phyloP scores from a whole-genome alignment of 768 basidiomycete species.

The Lentinula sp. region DNA sequence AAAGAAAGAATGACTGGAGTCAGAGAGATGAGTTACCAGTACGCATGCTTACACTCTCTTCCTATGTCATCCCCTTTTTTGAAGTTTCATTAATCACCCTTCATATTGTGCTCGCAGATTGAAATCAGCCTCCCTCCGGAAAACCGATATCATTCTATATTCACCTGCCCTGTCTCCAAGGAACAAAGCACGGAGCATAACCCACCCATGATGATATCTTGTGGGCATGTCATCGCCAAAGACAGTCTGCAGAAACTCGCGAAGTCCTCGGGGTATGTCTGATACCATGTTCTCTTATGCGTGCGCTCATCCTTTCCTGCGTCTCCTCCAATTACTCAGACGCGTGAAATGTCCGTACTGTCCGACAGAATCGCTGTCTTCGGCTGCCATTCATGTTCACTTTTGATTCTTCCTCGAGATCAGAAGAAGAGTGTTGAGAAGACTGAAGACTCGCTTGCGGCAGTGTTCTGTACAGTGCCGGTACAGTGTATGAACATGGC shows the following conservation, averaged over 20 bases:
- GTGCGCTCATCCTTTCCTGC: constrained; percentile 4
- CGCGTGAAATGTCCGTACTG: constrained; percentile 97
- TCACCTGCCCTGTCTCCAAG: constrained; percentile 96
- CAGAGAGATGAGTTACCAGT: constrained; percentile 88
- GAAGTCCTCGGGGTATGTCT: constrained; percentile 64
- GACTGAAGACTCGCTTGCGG: background rate
- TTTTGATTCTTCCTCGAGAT: constrained; percentile 34
- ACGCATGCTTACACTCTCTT: constrained; percentile 10
- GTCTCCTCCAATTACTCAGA: constrained; percentile 30
- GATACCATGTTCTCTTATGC: constrained; percentile 8
- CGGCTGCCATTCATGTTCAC: constrained; percentile 55
- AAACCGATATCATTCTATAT: constrained; percentile 93
- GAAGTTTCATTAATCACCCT: background rate
- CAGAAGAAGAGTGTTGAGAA: background rate
- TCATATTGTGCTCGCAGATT: constrained; percentile 48
- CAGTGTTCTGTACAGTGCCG: no score
- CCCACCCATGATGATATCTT: constrained; percentile 96
- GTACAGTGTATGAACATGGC: no score
- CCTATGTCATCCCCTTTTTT: background rate
- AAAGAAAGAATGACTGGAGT: constrained; percentile 90
- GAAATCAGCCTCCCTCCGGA: constrained; percentile 85
- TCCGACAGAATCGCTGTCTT: constrained; percentile 67
- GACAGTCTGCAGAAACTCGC: constrained; percentile 88
- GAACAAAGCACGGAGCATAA: constrained; percentile 92
- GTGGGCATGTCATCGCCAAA: constrained; percentile 92